Percentiles rank a stretch among this genome's conserved stretches.
Evolutionary conservation across 108 stramenopile species (phyloP).

Genomic region (Seminavis robusta): DNA sequence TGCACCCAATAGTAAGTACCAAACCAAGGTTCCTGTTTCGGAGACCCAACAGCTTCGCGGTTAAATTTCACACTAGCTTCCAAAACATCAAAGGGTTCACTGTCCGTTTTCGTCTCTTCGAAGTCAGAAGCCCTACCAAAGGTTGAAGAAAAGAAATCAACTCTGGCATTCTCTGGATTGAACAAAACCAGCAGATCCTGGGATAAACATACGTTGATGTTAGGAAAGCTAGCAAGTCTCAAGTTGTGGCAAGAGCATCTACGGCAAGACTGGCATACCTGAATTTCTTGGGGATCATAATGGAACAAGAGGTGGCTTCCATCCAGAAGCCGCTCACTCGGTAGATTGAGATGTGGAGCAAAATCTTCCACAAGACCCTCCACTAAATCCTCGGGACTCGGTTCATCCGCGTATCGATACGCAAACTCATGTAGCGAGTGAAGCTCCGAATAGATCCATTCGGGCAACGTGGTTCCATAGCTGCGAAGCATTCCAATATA

Average conservation of each 20-base stretch:
- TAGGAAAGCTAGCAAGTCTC: neutral
- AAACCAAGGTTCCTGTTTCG: slow-evolving; percentile 51
- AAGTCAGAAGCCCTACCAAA: slow-evolving; percentile 69
- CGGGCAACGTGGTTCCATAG: slow-evolving; percentile 50
- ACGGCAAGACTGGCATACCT: neutral
- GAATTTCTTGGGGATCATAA: slow-evolving; percentile 44
- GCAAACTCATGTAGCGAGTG: slow-evolving; percentile 65
- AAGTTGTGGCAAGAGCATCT: neutral
- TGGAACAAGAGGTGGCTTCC: slow-evolving; percentile 67
- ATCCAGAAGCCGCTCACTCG: slow-evolving; percentile 73
- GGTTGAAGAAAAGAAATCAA: slow-evolving; percentile 70
- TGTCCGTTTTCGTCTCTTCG: slow-evolving; percentile 18
- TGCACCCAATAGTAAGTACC: slow-evolving; percentile 57
- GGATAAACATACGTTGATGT: neutral
- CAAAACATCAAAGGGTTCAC: neutral
- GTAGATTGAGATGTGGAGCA: slow-evolving; percentile 58
- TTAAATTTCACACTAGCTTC: slow-evolving; percentile 9
- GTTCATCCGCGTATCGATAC: slow-evolving; percentile 68
- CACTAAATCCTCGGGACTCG: slow-evolving; percentile 69
- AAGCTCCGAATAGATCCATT: slow-evolving; percentile 80
- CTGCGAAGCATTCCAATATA: slow-evolving; percentile 81
- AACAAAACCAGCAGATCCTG: slow-evolving; percentile 62
- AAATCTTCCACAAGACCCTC: slow-evolving; percentile 70
- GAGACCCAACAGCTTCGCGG: slow-evolving; percentile 12
- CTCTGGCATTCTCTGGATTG: slow-evolving; percentile 56